These are phyloP conservation scores for Candida nemodendra DNA, from an alignment of 805 yeast species.

Conservation along the genomic window DNA sequence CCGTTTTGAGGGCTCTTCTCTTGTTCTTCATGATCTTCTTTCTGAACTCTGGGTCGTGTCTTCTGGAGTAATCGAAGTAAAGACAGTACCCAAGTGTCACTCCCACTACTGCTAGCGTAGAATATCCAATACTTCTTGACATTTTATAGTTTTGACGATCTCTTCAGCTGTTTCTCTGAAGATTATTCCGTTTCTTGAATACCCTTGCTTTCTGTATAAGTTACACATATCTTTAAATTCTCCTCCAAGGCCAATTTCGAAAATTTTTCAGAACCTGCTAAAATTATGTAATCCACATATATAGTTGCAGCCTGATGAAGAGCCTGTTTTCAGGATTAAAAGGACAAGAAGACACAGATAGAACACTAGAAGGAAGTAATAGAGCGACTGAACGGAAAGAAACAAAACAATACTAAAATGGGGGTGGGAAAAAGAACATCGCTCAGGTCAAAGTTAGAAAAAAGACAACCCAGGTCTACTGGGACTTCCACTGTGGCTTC, in stretches of 20 bases:
- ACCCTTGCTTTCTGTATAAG: no score
- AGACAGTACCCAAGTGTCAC: slow-evolving; percentile 71
- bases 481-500: slow-evolving; percentile 26
- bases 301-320: not conserved
- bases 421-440: slow-evolving; percentile 48
- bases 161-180: no score
- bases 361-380: not conserved
- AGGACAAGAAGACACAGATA: not conserved
- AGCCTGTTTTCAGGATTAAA: slow-evolving; percentile 1
- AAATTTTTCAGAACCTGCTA: slow-evolving; percentile 2
- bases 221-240: no score
- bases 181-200: no score
- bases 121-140: slow-evolving; percentile 32
- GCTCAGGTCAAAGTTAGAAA: slow-evolving; percentile 41
- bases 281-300: slow-evolving; percentile 5
- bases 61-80: slow-evolving; percentile 91
- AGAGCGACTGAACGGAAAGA: slow-evolving; percentile 1
- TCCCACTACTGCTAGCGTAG: slow-evolving; percentile 45
- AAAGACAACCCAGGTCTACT: slow-evolving; percentile 21
- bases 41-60: slow-evolving; percentile 81
- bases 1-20: slow-evolving; percentile 57
- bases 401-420: slow-evolving; percentile 20
- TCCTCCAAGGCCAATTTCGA: not conserved
- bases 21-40: slow-evolving; percentile 63
- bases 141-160: no score